phyloP scores from a whole-genome alignment of 805 yeast species.

The Ogataea salicorniae region DNA sequence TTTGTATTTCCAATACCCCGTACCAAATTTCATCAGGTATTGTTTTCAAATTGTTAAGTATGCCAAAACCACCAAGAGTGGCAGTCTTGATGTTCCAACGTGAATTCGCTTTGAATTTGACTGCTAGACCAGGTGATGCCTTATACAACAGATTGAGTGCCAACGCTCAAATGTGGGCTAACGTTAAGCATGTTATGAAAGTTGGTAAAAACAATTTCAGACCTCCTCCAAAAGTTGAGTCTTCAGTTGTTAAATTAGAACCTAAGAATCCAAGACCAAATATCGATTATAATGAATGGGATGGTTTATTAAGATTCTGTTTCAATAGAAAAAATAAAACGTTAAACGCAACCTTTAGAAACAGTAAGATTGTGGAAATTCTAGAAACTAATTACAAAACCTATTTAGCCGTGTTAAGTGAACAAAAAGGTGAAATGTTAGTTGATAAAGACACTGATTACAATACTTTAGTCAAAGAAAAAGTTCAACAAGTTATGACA shows the following conservation, averaged over 20 bases:
- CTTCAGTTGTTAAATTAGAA: constrained; percentile 91
- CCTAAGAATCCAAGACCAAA: constrained; percentile 92
- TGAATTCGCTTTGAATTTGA: constrained; percentile 87
- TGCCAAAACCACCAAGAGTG: constrained; percentile 91
- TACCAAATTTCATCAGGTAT: constrained; percentile 96
- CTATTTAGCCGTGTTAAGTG: constrained; percentile 46
- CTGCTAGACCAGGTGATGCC: constrained; percentile 96
- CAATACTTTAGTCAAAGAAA: constrained; percentile 51
- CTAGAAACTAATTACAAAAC: constrained; percentile 86
- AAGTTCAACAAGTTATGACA: constrained; percentile 65
- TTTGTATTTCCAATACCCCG: constrained; percentile 96
- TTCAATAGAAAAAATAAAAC: constrained; percentile 94
- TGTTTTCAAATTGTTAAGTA: constrained; percentile 85
- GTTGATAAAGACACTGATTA: constrained; percentile 39
- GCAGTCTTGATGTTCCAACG: constrained; percentile 96
- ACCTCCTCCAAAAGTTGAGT: constrained; percentile 98
- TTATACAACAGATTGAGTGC: constrained; percentile 91
- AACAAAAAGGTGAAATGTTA: constrained; percentile 44
- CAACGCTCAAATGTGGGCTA: constrained; percentile 99
- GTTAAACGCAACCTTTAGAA: constrained; percentile 86
- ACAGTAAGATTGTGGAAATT: constrained; percentile 70
- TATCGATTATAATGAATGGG: constrained; percentile 94
- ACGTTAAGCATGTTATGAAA: constrained; percentile 96
- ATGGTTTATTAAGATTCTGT: constrained; percentile 84
- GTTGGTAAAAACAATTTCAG: constrained; percentile 95